Evolutionary conservation across 129 eudicot genomes (phyloP).

Genomic region (Kitagawia praeruptora): DNA sequence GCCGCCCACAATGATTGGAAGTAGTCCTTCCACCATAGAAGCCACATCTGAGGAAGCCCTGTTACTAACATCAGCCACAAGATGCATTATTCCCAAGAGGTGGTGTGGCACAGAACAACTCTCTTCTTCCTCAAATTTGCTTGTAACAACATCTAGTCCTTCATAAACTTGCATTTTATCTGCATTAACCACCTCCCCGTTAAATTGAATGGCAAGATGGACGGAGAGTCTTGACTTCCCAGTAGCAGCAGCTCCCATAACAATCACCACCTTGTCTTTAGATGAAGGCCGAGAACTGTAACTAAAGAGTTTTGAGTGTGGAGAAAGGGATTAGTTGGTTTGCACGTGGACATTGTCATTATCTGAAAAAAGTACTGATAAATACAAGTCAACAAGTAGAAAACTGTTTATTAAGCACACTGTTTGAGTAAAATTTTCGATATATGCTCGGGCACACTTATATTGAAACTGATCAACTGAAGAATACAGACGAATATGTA

Average conservation of each 20-base stretch:
- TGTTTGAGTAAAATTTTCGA: neutral
- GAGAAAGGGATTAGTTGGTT: too few relatives aligned
- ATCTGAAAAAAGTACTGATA: neutral
- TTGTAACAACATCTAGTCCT: slow-evolving; percentile 9
- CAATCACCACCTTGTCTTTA: too few relatives aligned
- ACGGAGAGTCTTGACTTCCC: neutral
- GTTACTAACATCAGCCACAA: neutral
- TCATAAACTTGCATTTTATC: neutral
- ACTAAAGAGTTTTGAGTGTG: too few relatives aligned
- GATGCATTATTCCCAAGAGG: neutral
- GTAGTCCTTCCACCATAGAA: neutral
- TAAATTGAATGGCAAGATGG: neutral
- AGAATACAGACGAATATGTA: neutral
- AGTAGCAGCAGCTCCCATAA: too few relatives aligned
- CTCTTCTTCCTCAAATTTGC: slow-evolving; percentile 2
- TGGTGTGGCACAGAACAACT: slow-evolving; percentile 11
- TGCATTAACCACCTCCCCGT: neutral
- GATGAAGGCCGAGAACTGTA: too few relatives aligned
- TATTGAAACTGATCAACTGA: neutral
- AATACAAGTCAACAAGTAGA: neutral
- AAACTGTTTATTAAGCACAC: neutral
- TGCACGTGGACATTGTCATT: neutral
- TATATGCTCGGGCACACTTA: neutral
- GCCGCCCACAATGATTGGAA: slow-evolving; percentile 8
- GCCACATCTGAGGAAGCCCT: neutral